phyloP scores from a whole-genome alignment of 805 yeast species.

The Yarrowia osloensis region DNA sequence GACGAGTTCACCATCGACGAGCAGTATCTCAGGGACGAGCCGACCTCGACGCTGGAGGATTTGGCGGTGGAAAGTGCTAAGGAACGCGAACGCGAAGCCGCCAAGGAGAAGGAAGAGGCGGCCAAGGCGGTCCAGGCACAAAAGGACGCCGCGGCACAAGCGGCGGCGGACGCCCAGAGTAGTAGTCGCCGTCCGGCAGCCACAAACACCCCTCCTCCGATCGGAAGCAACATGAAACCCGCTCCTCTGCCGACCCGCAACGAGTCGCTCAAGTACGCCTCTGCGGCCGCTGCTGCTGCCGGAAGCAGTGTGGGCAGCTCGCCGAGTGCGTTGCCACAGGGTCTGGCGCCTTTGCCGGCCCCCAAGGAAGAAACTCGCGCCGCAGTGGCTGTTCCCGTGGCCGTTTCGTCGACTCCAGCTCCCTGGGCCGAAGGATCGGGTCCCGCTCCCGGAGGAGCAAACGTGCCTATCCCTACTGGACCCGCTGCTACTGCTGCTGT shows the following conservation, averaged over 20 bases:
- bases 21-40: slow-evolving; percentile 35
- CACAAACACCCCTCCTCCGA: slow-evolving; percentile 34
- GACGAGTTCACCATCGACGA: slow-evolving; percentile 46
- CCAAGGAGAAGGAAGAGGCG: slow-evolving; percentile 41
- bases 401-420: slow-evolving; percentile 34
- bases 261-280: slow-evolving; percentile 55
- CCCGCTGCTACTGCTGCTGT: slow-evolving; percentile 31
- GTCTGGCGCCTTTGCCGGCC: slow-evolving; percentile 26
- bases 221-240: slow-evolving; percentile 47
- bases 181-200: slow-evolving; percentile 11
- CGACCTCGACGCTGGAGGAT: slow-evolving; percentile 42
- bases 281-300: slow-evolving; percentile 51
- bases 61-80: slow-evolving; percentile 43
- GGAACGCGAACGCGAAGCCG: slow-evolving; percentile 38
- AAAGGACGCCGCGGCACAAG: slow-evolving; percentile 32
- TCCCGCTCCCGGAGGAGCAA: slow-evolving; percentile 26
- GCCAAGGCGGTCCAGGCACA: slow-evolving; percentile 32
- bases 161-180: neutral
- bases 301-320: slow-evolving; percentile 33
- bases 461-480: neutral
- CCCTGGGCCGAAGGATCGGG: slow-evolving; percentile 38
- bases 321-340: slow-evolving; percentile 21
- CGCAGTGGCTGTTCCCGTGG: slow-evolving; percentile 35
- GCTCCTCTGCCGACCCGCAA: slow-evolving; percentile 57
- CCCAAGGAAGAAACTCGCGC: slow-evolving; percentile 8